A percentile compares a stretch with the other conserved stretches of the same genome.
Conservation (phyloP, 257 asterid species). For the Solanum virginianum region DNA sequence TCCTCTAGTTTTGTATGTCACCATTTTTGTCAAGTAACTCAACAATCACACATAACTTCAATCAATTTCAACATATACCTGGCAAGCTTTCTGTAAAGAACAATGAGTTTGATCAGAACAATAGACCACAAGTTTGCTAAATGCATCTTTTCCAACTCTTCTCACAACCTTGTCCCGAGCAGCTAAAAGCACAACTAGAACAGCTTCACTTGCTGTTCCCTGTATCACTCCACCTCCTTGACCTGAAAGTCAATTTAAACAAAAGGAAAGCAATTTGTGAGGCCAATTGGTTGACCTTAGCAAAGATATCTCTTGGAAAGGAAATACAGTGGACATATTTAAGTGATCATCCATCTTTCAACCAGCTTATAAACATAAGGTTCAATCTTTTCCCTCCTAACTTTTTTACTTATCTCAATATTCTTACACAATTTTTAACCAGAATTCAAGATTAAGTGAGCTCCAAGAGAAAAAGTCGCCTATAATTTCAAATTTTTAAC, state of each 20-base stretch:
- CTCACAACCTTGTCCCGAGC: conserved; percentile 72
- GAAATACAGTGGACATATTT: neutral
- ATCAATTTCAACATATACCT: conserved; percentile 29
- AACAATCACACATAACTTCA: neutral
- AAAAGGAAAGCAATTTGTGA: neutral
- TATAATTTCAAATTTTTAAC: neutral
- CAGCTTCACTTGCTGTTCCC: conserved; percentile 94
- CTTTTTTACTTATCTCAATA: neutral
- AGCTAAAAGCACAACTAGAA: conserved; percentile 80
- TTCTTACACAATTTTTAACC: neutral
- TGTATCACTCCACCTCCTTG: conserved; percentile 91
- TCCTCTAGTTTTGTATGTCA: neutral
- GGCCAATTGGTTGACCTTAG: neutral
- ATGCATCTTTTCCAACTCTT: conserved; percentile 53
- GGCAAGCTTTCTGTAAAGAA: conserved; percentile 74
- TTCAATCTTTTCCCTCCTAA: neutral
- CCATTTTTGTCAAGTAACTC: neutral
- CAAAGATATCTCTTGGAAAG: neutral
- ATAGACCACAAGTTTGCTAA: conserved; percentile 66
- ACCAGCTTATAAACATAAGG: neutral
- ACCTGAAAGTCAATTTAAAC: conserved; percentile 36
- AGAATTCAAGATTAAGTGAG: neutral
- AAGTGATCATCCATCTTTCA: neutral
- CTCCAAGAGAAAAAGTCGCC: neutral
- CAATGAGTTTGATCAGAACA: conserved; percentile 90